Conservation (phyloP, 352 stramenopile species). For the Globisporangium paroecandrum region DNA sequence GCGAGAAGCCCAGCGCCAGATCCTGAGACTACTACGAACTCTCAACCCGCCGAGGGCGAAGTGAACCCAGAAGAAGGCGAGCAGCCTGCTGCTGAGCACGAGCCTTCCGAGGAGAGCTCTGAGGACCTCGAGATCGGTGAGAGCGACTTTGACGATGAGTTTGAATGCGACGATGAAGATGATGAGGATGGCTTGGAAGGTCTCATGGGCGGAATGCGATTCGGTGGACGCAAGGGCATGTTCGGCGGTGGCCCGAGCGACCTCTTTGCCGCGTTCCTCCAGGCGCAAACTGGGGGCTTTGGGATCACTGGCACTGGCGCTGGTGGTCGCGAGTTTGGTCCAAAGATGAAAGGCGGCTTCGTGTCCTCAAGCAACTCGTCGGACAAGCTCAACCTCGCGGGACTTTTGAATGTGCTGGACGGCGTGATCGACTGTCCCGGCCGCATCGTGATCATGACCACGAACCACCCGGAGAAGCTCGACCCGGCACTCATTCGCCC, state of each 20-base stretch:
- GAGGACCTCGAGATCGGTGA: slow-evolving; percentile 8
- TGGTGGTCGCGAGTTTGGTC: neutral
- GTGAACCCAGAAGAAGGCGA: neutral
- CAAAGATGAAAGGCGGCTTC: slow-evolving; percentile 3
- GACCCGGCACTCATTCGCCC: slow-evolving; percentile 84
- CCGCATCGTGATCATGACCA: slow-evolving; percentile 86
- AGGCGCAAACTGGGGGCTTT: neutral
- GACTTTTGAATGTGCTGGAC: slow-evolving; percentile 82
- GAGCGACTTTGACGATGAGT: neutral
- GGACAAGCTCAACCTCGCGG: slow-evolving; percentile 55
- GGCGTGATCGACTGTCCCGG: slow-evolving; percentile 75
- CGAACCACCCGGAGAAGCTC: slow-evolving; percentile 88
- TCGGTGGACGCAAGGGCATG: neutral
- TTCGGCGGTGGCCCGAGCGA: neutral
- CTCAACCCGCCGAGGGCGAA: neutral
- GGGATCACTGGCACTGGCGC: neutral
- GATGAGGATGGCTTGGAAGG: neutral
- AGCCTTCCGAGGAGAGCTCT: neutral
- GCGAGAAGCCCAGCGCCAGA: neutral
- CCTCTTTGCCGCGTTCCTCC: slow-evolving; percentile 3
- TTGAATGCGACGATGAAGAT: slow-evolving; percentile 5
- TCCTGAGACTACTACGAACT: neutral
- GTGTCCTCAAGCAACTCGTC: slow-evolving; percentile 10
- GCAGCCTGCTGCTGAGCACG: slow-evolving; percentile 3
- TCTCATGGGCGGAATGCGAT: neutral